These are phyloP conservation scores for Saccharomyces paradoxus DNA, from an alignment of 805 yeast species.

Conservation along the genomic window DNA sequence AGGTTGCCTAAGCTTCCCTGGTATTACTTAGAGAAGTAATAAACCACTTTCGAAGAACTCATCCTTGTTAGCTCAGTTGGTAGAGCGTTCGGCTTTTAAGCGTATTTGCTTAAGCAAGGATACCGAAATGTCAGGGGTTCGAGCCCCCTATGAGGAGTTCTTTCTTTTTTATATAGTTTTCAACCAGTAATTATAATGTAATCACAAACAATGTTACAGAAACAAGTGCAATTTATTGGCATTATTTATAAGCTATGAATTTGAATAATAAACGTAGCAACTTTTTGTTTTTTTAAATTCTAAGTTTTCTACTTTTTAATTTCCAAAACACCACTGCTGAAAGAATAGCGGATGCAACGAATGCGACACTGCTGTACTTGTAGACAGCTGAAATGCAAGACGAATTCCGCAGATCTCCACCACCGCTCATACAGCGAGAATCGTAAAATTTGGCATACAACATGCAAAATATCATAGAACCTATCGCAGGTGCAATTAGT, in stretches of 20 bases:
- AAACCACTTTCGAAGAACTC: too few relatives aligned
- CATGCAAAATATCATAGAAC: constrained; percentile 60
- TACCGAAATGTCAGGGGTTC: constrained; percentile 44
- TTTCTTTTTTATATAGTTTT: constrained; percentile 11
- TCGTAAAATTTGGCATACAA: constrained; percentile 63
- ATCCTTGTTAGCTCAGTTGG: constrained; percentile 58
- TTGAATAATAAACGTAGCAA: not conserved
- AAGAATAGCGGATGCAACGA: constrained; percentile 7
- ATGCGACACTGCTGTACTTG: constrained; percentile 8
- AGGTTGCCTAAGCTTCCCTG: too few relatives aligned
- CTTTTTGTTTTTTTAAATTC: not conserved
- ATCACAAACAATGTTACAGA: too few relatives aligned
- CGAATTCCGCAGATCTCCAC: not conserved
- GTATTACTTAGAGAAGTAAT: too few relatives aligned
- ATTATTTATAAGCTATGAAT: not conserved
- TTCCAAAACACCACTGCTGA: constrained; percentile 6
- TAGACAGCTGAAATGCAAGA: constrained; percentile 19
- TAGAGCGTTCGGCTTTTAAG: constrained; percentile 64
- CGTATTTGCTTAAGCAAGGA: constrained; percentile 31
- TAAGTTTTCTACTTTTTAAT: constrained; percentile 8
- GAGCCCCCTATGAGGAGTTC: constrained; percentile 46
- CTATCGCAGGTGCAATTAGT: constrained; percentile 82
- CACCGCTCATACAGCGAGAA: constrained; percentile 16
- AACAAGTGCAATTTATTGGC: not conserved
- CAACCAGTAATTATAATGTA: not conserved